Evolutionary conservation across 345 rosid species (phyloP).

Genomic region (Draba incana): DNA sequence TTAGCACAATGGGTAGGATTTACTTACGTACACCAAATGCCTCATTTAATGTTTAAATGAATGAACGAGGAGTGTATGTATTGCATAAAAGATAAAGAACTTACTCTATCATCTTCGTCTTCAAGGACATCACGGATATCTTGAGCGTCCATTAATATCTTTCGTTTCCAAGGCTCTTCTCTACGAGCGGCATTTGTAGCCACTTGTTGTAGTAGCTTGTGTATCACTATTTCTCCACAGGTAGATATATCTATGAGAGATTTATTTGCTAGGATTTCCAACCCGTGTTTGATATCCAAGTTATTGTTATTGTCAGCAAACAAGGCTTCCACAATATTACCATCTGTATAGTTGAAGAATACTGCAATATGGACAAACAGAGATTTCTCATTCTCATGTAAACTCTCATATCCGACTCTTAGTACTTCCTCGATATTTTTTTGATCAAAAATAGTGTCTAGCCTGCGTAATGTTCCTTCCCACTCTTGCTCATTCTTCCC

Average conservation of each 20-base stretch:
- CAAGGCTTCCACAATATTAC: neutral
- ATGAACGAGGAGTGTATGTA: neutral
- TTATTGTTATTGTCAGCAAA: conserved; percentile 1
- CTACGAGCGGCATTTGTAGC: conserved; percentile 7
- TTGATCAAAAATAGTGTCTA: neutral
- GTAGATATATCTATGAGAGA: conserved; percentile 27
- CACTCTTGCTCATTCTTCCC: neutral
- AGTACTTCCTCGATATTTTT: conserved; percentile 11
- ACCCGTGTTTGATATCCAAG: neutral
- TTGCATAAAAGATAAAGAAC: neutral
- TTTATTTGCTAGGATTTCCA: conserved; percentile 19
- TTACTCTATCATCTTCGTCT: conserved; percentile 15
- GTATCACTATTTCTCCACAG: conserved; percentile 12
- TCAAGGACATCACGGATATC: conserved; percentile 33
- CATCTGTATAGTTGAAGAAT: neutral
- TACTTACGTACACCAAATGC: neutral
- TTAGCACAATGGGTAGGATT: neutral
- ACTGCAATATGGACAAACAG: conserved; percentile 33
- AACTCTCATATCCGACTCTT: conserved; percentile 35
- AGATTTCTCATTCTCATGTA: conserved; percentile 7
- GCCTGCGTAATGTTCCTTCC: neutral
- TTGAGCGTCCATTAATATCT: conserved; percentile 19
- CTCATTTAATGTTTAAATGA: neutral
- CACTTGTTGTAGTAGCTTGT: conserved; percentile 43
- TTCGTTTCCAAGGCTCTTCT: conserved; percentile 21